A percentile compares a stretch with the other conserved stretches of the same genome.
These are phyloP conservation scores for Croton setiger DNA, from an alignment of 441 rosid species.

Conservation along the genomic window DNA sequence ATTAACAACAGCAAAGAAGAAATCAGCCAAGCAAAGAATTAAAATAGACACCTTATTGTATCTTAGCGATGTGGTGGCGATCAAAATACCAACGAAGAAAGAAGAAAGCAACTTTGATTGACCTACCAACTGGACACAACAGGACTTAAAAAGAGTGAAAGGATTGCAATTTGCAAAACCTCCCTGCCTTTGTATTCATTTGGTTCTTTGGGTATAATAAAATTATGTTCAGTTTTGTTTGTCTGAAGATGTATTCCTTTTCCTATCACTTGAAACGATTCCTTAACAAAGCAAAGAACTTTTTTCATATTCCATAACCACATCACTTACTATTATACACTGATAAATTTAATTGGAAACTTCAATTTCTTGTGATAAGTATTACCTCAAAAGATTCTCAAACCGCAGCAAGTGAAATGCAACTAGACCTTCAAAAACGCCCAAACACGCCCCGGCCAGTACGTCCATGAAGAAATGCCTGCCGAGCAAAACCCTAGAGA, in stretches of 20 bases:
- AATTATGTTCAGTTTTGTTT: too few species aligned
- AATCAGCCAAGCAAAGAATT: neutral
- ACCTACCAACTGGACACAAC: too few species aligned
- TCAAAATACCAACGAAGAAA: neutral
- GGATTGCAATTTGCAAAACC: too few species aligned
- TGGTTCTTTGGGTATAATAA: too few species aligned
- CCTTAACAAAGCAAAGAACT: too few species aligned
- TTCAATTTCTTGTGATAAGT: neutral
- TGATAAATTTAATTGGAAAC: neutral
- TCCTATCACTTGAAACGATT: too few species aligned
- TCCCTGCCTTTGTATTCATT: too few species aligned
- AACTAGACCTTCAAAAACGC: constrained; percentile 63
- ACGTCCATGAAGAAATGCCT: constrained; percentile 73
- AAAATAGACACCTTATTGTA: neutral
- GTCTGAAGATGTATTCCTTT: too few species aligned
- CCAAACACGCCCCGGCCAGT: constrained; percentile 60
- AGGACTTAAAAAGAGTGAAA: too few species aligned
- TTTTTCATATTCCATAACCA: too few species aligned
- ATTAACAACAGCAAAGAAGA: neutral
- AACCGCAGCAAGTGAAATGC: constrained; percentile 50
- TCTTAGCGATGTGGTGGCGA: neutral
- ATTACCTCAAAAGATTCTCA: constrained; percentile 28
- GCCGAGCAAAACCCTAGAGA: constrained; percentile 81
- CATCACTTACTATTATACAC: too few species aligned
- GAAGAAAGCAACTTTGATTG: neutral